A percentile compares a stretch with the other conserved stretches of the same genome.
Conservation (phyloP, 257 asterid genomes). For the Primulina tabacum region DNA sequence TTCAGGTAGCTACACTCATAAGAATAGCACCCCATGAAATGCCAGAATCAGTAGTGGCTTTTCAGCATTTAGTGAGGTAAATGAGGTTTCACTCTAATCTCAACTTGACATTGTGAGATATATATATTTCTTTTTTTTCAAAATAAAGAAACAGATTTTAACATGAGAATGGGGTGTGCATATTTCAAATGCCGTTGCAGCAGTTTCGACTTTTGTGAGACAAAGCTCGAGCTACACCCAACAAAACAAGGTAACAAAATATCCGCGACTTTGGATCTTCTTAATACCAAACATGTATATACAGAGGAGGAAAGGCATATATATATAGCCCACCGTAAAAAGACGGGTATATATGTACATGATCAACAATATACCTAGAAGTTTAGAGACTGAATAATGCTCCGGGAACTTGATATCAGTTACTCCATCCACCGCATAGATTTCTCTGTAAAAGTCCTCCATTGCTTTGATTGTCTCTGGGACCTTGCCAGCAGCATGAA, state of each 20-base stretch:
- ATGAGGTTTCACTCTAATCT: not conserved
- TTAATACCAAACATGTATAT: not conserved
- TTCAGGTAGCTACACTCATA: not conserved
- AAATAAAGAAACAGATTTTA: no score
- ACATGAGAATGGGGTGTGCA: not conserved
- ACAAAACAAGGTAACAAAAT: not conserved
- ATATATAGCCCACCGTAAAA: not conserved
- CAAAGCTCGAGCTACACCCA: not conserved
- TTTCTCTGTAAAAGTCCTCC: slow-evolving; percentile 91
- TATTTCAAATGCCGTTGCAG: not conserved
- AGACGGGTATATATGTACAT: not conserved
- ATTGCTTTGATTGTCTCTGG: slow-evolving; percentile 93
- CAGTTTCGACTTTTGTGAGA: not conserved
- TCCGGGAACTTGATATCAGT: no score
- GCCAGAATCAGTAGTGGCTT: slow-evolving; percentile 8
- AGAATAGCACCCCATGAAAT: not conserved
- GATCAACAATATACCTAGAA: no score
- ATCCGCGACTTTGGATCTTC: not conserved
- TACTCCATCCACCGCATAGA: slow-evolving; percentile 76
- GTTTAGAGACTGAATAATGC: no score
- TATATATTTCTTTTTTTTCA: no score
- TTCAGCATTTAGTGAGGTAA: not conserved
- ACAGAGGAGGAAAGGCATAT: no score
- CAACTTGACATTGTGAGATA: not conserved
- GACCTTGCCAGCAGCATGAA: slow-evolving; percentile 92